Evolutionary conservation across 495 filamentous ascomycete species (phyloP).

Genomic region (Hyphodiscus hymeniophilus): DNA sequence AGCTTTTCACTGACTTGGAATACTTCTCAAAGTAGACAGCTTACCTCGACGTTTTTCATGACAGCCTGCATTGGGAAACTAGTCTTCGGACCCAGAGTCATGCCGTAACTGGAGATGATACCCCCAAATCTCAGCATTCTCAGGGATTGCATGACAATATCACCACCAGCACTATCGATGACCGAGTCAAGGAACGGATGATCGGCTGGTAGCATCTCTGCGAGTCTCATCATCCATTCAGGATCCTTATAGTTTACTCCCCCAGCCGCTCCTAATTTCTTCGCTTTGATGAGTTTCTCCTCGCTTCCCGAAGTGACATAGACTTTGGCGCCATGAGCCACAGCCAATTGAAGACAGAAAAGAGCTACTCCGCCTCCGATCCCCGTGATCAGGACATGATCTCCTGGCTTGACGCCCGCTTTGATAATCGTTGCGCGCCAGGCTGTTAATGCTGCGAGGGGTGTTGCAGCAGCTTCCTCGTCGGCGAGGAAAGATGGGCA

Average conservation of each 20-base stretch:
- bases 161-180: constrained; percentile 69
- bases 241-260: constrained; percentile 53
- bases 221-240: constrained; percentile 59
- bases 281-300: constrained; percentile 54
- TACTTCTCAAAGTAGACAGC: not conserved
- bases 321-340: constrained; percentile 52
- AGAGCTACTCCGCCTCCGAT: constrained; percentile 75
- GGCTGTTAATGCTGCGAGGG: constrained; percentile 71
- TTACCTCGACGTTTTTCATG: constrained; percentile 63
- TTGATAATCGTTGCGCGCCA: constrained; percentile 75
- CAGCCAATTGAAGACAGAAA: constrained; percentile 54
- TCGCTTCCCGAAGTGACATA: constrained; percentile 56
- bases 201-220: constrained; percentile 36
- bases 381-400: constrained; percentile 60
- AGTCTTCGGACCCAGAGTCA: constrained; percentile 65
- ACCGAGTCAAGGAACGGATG: constrained; percentile 52
- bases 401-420: constrained; percentile 45
- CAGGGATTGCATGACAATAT: constrained; percentile 46
- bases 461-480: constrained; percentile 70
- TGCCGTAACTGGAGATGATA: constrained; percentile 60
- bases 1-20: not conserved
- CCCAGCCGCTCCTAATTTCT: constrained; percentile 52
- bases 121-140: constrained; percentile 54
- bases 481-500: constrained; percentile 61
- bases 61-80: constrained; percentile 63